A percentile compares a stretch with the other conserved stretches of the same genome.
These are phyloP conservation scores for Pilobolus umbonatus DNA, from an alignment of 192 early-diverging fungal genomes.

Conservation along the genomic window DNA sequence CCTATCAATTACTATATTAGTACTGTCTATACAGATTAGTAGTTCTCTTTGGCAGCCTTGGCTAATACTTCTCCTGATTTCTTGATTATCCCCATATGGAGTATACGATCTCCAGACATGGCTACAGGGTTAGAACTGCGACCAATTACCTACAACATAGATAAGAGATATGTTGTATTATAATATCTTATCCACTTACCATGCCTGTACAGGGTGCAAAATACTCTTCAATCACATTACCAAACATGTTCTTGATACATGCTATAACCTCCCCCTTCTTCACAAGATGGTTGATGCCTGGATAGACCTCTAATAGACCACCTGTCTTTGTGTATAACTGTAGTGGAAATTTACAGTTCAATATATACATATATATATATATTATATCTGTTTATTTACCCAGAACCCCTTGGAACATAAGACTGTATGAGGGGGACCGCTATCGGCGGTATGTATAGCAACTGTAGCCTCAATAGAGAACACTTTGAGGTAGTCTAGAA, in stretches of 20 bases:
- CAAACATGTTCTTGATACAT: conserved; percentile 82
- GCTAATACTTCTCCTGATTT: conserved; percentile 18
- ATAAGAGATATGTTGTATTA: neutral
- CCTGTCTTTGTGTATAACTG: conserved; percentile 86
- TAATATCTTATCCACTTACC: conserved; percentile 35
- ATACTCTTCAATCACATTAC: conserved; percentile 77
- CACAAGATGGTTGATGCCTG: conserved; percentile 75
- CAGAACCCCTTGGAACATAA: conserved; percentile 30
- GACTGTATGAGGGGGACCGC: conserved; percentile 11
- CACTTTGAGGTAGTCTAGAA: conserved; percentile 53
- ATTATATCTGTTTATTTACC: conserved; percentile 7
- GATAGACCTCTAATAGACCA: conserved; percentile 80
- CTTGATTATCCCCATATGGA: conserved; percentile 72
- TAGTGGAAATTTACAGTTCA: conserved; percentile 24
- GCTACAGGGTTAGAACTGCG: conserved; percentile 82
- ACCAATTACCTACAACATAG: conserved; percentile 49
- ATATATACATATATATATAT: neutral
- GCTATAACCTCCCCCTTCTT: conserved; percentile 81
- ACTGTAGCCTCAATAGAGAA: conserved; percentile 37
- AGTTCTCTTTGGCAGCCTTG: conserved; percentile 26
- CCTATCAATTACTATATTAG: too few species aligned
- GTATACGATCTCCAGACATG: conserved; percentile 78
- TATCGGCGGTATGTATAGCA: neutral
- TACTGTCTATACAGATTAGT: neutral
- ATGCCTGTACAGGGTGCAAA: conserved; percentile 72